Base-by-base conservation (phyloP, 75 land plant species). In the Pseudotsuga menziesii region DNA sequence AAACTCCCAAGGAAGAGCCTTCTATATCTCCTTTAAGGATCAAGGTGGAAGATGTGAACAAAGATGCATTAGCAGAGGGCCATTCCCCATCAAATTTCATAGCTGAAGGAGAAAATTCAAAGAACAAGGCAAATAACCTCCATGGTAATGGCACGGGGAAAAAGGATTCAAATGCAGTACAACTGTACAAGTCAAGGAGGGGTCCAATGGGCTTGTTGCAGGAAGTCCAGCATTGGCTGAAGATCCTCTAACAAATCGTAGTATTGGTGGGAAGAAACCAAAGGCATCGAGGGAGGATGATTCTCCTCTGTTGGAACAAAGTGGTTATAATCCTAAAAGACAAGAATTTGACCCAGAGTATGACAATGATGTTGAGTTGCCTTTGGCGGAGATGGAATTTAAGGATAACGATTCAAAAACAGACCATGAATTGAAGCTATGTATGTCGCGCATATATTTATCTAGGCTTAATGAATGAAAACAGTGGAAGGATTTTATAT, bases 331-430 rank as follows among this genome's bases (percentile, higher is more conserved):
- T 73, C 82, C 95, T 25, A 97, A 97, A 88, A 88, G 99, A 82
- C 91, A 89, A 63, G 99, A 97, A 77, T 97, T 97, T 79, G 99
- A 97, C 48, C 83, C 91, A 58, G 99, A 97, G 78, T 97, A 95
- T 82, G 99, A 97, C 74, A 95, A 97, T 79, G 95, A 97, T 83
- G 99, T 98, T 3, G 99, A 97, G 78, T 83, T 90, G 75, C 84
- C 87, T 63, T 81, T 97, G 69, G 99, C 98, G 63, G 99, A 97
- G 58, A 97, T 97, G 99, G 99, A 97, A 82, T 97, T 97, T 70
- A 95, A 93, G 79, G 96, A 97, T 0, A 90, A 79, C 69, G 99
- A 97, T 63, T 78, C 92, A 55, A 93, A 93, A 75, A 86, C 89
- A 54, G 99, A 97, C 59, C 89, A 79, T 56, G 94, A 97, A 78